Conservation (phyloP, 2,329 filamentous ascomycete species). For the Diplodia mutila region DNA sequence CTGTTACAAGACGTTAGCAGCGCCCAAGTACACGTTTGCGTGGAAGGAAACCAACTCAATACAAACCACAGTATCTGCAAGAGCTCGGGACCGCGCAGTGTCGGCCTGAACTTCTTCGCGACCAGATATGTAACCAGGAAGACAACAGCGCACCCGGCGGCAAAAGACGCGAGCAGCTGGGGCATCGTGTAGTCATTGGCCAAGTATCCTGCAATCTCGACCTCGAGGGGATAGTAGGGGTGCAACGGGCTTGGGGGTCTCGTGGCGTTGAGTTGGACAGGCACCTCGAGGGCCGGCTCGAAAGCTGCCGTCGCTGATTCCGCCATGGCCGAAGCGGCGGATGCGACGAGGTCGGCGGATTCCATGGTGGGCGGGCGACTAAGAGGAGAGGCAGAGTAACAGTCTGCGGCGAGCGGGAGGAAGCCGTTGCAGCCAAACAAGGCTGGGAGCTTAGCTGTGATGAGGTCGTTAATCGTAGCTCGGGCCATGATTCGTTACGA, state of each 20-base stretch:
- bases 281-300: slow-evolving; percentile 12
- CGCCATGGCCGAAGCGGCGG: slow-evolving; percentile 3
- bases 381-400: background rate
- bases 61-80: slow-evolving; percentile 74
- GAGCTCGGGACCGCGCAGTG: slow-evolving; percentile 59
- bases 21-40: too few species aligned
- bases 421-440: slow-evolving; percentile 24
- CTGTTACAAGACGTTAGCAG: slow-evolving; percentile 41
- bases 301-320: slow-evolving; percentile 7
- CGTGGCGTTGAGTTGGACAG: slow-evolving; percentile 8
- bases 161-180: slow-evolving; percentile 64
- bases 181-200: slow-evolving; percentile 67
- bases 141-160: slow-evolving; percentile 59
- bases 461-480: slow-evolving; percentile 14
- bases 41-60: slow-evolving; percentile 58
- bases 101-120: slow-evolving; percentile 58
- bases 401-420: slow-evolving; percentile 21
- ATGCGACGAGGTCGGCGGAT: background rate
- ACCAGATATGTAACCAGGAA: slow-evolving; percentile 61
- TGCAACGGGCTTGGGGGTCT: slow-evolving; percentile 46
- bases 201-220: slow-evolving; percentile 64
- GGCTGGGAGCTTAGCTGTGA: slow-evolving; percentile 12
- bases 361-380: background rate
- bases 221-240: slow-evolving; percentile 72
- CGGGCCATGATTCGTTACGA: slow-evolving; percentile 16